These are phyloP conservation scores for Saraca asoca DNA, from an alignment of 331 rosid genomes.

Conservation along the genomic window DNA sequence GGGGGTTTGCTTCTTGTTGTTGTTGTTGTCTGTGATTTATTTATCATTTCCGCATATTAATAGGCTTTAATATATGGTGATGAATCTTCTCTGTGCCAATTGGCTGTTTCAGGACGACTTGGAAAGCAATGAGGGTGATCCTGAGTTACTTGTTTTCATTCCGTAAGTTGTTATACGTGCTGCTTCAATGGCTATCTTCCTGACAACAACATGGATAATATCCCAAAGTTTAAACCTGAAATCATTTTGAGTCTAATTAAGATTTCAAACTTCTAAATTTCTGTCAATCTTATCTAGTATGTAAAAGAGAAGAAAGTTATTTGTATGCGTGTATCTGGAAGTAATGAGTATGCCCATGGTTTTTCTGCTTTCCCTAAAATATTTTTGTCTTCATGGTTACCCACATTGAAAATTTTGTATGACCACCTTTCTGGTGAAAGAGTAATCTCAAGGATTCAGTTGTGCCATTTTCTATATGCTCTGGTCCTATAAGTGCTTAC, in stretches of 20 bases:
- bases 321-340: no score
- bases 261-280: background rate
- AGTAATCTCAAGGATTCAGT: background rate
- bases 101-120: constrained; percentile 64
- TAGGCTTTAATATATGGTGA: constrained; percentile 7
- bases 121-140: constrained; percentile 98
- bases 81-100: constrained; percentile 17
- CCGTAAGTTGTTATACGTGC: constrained; percentile 56
- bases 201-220: background rate
- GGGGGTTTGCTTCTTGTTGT: no score
- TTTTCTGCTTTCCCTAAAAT: no score
- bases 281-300: no score
- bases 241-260: background rate
- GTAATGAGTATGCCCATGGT: no score
- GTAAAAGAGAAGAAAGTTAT: no score
- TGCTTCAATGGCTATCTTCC: background rate
- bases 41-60: background rate
- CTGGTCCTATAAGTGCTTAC: constrained; percentile 30
- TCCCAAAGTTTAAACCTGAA: constrained; percentile 8
- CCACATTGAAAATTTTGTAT: no score
- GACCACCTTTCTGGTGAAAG: background rate
- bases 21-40: background rate
- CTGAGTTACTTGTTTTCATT: constrained; percentile 88
- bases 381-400: no score
- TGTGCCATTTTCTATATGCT: constrained; percentile 15